These are phyloP conservation scores for Colletotrichum noveboracense DNA, from an alignment of 2,329 filamentous ascomycete genomes.

Conservation along the genomic window DNA sequence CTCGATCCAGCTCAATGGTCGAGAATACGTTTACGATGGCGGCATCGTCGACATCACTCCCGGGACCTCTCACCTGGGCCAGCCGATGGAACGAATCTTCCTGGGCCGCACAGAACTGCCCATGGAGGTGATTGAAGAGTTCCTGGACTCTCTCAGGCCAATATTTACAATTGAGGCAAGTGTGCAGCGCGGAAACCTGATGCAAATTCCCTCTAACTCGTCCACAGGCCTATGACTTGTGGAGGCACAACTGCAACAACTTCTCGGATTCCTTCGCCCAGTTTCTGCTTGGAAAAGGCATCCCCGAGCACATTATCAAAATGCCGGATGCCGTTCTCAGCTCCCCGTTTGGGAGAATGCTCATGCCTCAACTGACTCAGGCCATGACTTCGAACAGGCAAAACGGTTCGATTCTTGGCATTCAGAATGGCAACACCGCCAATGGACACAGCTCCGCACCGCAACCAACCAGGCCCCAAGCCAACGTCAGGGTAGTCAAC, in stretches of 20 bases:
- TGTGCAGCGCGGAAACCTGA: background rate
- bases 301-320: conserved; percentile 84
- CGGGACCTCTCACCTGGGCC: conserved; percentile 85
- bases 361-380: conserved; percentile 72
- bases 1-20: conserved; percentile 80
- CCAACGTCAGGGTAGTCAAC: conserved; percentile 64
- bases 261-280: conserved; percentile 92
- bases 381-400: conserved; percentile 55
- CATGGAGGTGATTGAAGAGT: conserved; percentile 83
- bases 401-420: conserved; percentile 58
- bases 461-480: conserved; percentile 28
- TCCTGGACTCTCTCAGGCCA: conserved; percentile 80
- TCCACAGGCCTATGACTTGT: conserved; percentile 83
- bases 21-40: conserved; percentile 90
- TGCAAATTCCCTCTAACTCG: background rate
- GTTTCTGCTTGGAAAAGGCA: conserved; percentile 87
- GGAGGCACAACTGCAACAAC: conserved; percentile 95
- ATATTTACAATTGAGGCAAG: conserved; percentile 81
- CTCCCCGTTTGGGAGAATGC: conserved; percentile 87
- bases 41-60: conserved; percentile 83
- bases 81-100: conserved; percentile 75
- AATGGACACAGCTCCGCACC: conserved; percentile 12
- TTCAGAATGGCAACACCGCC: conserved; percentile 37
- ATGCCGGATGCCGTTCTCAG: conserved; percentile 85
- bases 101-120: conserved; percentile 82